Conservation (phyloP, 768 basidiomycete genomes). For the Pleurotus tuoliensis region DNA sequence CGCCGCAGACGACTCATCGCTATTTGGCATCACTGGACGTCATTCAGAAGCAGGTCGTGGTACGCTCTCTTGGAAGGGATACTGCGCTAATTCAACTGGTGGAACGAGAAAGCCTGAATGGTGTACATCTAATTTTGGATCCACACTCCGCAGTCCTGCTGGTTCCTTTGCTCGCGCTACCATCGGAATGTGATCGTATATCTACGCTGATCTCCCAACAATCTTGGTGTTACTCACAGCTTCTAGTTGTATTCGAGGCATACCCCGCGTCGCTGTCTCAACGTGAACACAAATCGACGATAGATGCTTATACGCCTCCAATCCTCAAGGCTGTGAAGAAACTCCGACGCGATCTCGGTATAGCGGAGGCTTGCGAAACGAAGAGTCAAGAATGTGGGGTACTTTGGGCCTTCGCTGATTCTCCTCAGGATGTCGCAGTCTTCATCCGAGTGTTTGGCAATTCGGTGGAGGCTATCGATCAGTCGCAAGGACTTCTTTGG, state of each 20-base stretch:
- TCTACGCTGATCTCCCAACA: slow-evolving; percentile 40
- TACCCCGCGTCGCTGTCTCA: slow-evolving; percentile 47
- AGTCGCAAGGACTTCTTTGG: slow-evolving; percentile 47
- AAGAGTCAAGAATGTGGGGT: slow-evolving; percentile 42
- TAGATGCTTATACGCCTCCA: slow-evolving; percentile 58
- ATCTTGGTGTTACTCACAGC: slow-evolving; percentile 58
- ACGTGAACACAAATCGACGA: slow-evolving; percentile 12
- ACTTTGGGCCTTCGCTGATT: slow-evolving; percentile 59
- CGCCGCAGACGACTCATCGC: slow-evolving; percentile 40
- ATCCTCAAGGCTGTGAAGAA: slow-evolving; percentile 68
- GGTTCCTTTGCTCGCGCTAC: slow-evolving; percentile 40
- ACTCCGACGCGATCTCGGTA: slow-evolving; percentile 56
- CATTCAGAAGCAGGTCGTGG: slow-evolving; percentile 63
- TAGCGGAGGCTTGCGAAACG: slow-evolving; percentile 56
- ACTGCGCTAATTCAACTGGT: slow-evolving; percentile 51
- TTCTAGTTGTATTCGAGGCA: slow-evolving; percentile 66
- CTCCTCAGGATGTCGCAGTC: slow-evolving; percentile 52
- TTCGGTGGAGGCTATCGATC: slow-evolving; percentile 42
- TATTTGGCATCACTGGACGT: slow-evolving; percentile 70
- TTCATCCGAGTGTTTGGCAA: slow-evolving; percentile 58
- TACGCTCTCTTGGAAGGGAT: slow-evolving; percentile 43
- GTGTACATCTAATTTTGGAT: slow-evolving; percentile 66
- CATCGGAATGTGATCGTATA: slow-evolving; percentile 44
- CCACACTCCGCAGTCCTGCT: slow-evolving; percentile 56
- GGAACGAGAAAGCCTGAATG: slow-evolving; percentile 59